These are phyloP conservation scores for Suhomyces anneliseae DNA, from an alignment of 1,139 yeast species.

Conservation along the genomic window DNA sequence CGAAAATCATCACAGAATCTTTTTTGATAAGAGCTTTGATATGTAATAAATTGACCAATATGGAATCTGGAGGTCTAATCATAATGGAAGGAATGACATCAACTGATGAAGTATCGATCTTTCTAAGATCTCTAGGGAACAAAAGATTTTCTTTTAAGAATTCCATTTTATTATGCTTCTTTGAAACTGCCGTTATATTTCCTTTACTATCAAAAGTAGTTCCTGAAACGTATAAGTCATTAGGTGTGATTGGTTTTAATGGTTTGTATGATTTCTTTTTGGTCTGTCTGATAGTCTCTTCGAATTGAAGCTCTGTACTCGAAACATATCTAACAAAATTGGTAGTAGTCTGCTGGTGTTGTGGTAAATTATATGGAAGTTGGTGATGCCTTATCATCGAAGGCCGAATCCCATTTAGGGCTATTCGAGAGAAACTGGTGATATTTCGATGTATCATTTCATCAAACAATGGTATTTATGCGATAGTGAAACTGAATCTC, in stretches of 20 bases:
- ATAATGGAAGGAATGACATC: conserved; percentile 89
- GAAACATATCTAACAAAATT: background rate
- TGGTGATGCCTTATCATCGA: no score
- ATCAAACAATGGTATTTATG: no score
- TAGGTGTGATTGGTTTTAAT: conserved; percentile 59
- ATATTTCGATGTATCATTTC: background rate
- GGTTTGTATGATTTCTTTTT: conserved; percentile 1
- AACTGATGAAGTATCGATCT: conserved; percentile 83
- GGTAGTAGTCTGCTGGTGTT: background rate
- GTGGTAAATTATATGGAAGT: no score
- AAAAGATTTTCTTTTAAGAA: conserved; percentile 74
- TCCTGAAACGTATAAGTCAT: conserved; percentile 58
- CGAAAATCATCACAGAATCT: conserved; percentile 81
- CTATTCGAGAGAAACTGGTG: background rate
- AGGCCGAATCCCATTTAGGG: no score
- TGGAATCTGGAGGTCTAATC: conserved; percentile 70
- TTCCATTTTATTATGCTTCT: conserved; percentile 74
- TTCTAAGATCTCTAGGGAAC: conserved; percentile 79
- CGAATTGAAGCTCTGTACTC: background rate
- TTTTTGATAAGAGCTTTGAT: conserved; percentile 83
- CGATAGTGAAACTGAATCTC: no score
- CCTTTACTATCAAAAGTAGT: conserved; percentile 77
- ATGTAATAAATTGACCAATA: conserved; percentile 77
- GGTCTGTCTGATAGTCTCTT: background rate
- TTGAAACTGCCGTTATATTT: conserved; percentile 68